Conservation (phyloP, 2,329 filamentous ascomycete genomes). For the Xylaria sp. region DNA sequence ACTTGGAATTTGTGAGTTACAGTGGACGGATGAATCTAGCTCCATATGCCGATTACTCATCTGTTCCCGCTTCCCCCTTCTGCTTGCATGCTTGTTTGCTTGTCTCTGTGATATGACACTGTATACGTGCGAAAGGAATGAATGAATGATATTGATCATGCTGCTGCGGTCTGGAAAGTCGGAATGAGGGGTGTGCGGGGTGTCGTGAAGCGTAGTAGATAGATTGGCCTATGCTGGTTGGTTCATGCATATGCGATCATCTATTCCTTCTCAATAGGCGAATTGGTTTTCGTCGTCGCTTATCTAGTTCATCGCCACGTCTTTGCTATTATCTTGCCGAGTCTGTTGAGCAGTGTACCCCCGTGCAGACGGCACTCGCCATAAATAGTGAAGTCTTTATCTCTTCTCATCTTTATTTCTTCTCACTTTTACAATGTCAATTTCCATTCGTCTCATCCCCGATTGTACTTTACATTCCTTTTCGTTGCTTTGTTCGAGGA, state of each 20-base stretch:
- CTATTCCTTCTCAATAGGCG: no score
- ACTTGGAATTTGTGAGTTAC: not conserved
- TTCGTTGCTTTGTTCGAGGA: not conserved
- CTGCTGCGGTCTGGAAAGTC: not conserved
- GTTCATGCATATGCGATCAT: not conserved
- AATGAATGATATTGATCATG: not conserved
- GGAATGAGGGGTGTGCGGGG: not conserved
- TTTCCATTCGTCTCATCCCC: not conserved
- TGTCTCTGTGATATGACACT: not conserved
- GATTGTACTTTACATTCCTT: not conserved
- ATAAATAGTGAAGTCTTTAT: no score
- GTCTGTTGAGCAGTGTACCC: no score
- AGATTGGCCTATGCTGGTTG: not conserved
- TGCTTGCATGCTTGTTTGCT: not conserved
- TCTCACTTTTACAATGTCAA: not conserved
- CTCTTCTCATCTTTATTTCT: not conserved
- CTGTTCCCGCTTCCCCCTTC: not conserved
- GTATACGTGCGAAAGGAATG: not conserved
- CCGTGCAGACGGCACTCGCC: no score
- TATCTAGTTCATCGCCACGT: no score
- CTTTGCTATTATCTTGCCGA: no score
- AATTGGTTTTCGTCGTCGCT: no score
- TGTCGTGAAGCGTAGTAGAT: not conserved
- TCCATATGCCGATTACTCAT: slow-evolving; percentile 6
- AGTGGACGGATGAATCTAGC: slow-evolving; percentile 8